These are phyloP conservation scores for Mycena pura DNA, from an alignment of 768 basidiomycete genomes.

Conservation along the genomic window DNA sequence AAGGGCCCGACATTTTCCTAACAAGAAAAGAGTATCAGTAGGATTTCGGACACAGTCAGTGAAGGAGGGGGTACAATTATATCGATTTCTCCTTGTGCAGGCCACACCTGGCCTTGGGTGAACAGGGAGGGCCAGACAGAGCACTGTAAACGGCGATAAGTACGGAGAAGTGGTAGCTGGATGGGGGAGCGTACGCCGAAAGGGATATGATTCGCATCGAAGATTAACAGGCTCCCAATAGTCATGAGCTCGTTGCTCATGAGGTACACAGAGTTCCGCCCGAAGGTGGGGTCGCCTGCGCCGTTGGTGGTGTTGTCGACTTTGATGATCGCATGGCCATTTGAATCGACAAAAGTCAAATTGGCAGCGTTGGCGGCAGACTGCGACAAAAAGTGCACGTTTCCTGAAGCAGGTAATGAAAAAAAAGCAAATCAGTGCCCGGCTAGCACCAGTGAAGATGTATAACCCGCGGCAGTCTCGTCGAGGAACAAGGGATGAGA, in stretches of 20 bases:
- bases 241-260: constrained; percentile 15
- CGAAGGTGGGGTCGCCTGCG: constrained; percentile 14
- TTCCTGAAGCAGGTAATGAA: no score
- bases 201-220: constrained; percentile 29
- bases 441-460: background rate
- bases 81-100: constrained; percentile 59
- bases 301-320: constrained; percentile 27
- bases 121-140: constrained; percentile 22
- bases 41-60: background rate
- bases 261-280: constrained; percentile 25
- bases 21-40: background rate
- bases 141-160: background rate
- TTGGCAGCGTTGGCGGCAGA: constrained; percentile 13
- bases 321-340: constrained; percentile 10
- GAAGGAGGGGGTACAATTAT: constrained; percentile 51
- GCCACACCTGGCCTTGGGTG: constrained; percentile 40
- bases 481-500: background rate
- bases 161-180: no score
- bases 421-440: no score
- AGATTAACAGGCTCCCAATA: constrained; percentile 24
- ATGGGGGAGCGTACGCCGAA: constrained; percentile 21
- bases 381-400: constrained; percentile 19
- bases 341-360: constrained; percentile 10
- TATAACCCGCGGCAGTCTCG: no score
- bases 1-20: constrained; percentile 15